These are phyloP conservation scores for Citrullus mucosospermus DNA, from an alignment of 306 rosid species.

Conservation along the genomic window DNA sequence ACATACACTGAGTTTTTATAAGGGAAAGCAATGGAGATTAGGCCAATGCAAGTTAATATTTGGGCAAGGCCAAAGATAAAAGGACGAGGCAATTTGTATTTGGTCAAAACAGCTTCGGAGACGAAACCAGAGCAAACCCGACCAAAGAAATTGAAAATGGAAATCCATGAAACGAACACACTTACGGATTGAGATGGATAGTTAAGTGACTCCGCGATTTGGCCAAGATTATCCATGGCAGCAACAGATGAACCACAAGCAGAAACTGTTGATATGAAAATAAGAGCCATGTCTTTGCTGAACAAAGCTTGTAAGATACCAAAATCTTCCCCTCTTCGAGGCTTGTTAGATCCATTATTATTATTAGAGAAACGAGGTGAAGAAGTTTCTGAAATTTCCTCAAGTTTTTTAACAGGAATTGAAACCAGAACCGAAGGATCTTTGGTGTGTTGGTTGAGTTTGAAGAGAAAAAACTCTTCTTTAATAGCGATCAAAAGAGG, in stretches of 20 bases:
- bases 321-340: background rate
- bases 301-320: background rate
- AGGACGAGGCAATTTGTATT: background rate
- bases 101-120: background rate
- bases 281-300: background rate
- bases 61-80: background rate
- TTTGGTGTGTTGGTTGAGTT: background rate
- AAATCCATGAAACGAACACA: background rate
- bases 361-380: background rate
- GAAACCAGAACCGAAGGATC: background rate
- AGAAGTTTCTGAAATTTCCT: background rate
- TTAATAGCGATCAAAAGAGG: background rate
- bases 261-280: background rate
- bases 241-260: background rate
- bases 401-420: background rate
- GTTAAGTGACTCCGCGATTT: background rate
- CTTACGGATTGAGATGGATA: background rate
- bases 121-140: background rate
- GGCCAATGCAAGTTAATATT: background rate
- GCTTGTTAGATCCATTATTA: background rate
- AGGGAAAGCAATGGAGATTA: background rate
- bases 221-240: background rate
- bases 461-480: background rate
- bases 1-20: background rate
- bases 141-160: background rate